A percentile compares a stretch with the other conserved stretches of the same genome.
These are phyloP conservation scores for Ogataea degrootiae DNA, from an alignment of 805 yeast species.

Conservation along the genomic window DNA sequence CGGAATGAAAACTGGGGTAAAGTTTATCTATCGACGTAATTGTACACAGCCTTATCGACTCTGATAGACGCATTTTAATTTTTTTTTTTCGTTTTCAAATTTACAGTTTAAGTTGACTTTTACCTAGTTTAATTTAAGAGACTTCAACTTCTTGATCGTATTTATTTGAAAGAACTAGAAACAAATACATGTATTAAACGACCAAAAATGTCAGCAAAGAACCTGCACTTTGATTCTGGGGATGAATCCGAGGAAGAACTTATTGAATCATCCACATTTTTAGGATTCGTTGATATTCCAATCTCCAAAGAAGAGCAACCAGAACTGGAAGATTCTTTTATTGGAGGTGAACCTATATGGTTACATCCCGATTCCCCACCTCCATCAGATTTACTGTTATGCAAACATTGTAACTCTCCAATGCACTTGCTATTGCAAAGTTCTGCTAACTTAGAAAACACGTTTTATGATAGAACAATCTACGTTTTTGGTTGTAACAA, in stretches of 20 bases:
- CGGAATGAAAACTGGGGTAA: too few relatives aligned
- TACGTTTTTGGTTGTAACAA: conserved; percentile 75
- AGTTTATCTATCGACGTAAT: too few relatives aligned
- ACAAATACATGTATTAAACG: too few relatives aligned
- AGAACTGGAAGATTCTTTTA: conserved; percentile 60
- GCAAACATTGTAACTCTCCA: conserved; percentile 59
- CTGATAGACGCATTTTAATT: too few relatives aligned
- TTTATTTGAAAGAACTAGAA: too few relatives aligned
- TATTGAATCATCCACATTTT: conserved; percentile 34
- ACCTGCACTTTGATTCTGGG: conserved; percentile 13
- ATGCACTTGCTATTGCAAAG: conserved; percentile 76
- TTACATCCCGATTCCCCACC: conserved; percentile 58
- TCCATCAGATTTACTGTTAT: conserved; percentile 43
- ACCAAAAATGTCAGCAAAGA: conserved; percentile 4
- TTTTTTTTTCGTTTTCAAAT: too few relatives aligned
- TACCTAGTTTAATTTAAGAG: too few relatives aligned
- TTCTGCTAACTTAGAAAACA: conserved; percentile 68
- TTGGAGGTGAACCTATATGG: conserved; percentile 82
- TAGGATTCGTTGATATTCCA: conserved; percentile 67
- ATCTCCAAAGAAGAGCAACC: conserved; percentile 44
- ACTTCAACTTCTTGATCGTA: too few relatives aligned
- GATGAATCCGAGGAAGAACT: conserved; percentile 5
- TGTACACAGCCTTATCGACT: too few relatives aligned
- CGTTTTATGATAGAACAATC: conserved; percentile 72
- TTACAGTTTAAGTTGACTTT: too few relatives aligned